Evolutionary conservation across 2,329 filamentous ascomycete species (phyloP), one percentile per base, ranked within the genome.

Genomic region (Celoporthe dispersa): DNA sequence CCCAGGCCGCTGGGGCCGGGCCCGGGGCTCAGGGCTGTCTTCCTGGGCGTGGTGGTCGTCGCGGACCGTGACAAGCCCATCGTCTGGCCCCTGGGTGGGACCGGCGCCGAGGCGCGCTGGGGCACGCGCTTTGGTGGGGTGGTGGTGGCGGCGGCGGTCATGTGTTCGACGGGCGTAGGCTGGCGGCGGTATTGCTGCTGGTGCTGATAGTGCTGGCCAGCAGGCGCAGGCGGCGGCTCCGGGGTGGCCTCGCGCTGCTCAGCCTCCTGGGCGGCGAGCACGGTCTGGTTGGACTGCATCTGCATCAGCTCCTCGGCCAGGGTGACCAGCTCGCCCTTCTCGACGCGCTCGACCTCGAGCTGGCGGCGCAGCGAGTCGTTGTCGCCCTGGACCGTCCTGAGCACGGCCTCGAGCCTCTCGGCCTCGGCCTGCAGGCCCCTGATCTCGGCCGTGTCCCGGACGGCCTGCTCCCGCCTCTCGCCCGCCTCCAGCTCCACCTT

Each of bases 221-320:
- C 2, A 39, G 37, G 11, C 6, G 25, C 31, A 14, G 53, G 2
- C 12, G 53, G 25, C 8, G 59, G 31, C 39, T 37, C 33, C 25
- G 60, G 35, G 33, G 59, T 25, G 59, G 59, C 22, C n/a, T n/a
- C 35, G 59, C 37, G 33, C n/a, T 35, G 44, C 22, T 25, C 59
- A 14, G 37, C 59, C 1, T 62, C 71, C 37, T 67, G 66, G 7
- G 60, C 79, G 63, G 82, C 80, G 64, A 48, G 44, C 44, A 85
- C 80, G 75, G 82, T 85, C 78, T 89, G 75, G 70, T 90, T 83
- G 41, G 68, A 59, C 72, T 84, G 85, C 81, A 95, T 89, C 66
- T 85, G 84, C 81, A 96, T 91, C 90, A 96, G 92, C 82, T 96
- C 93, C 79, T 96, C 93, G 0, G 93, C 93, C 6, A 94, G 87